Base-by-base conservation (phyloP, 768 basidiomycete species). In the Rhizopogon sp. region DNA sequence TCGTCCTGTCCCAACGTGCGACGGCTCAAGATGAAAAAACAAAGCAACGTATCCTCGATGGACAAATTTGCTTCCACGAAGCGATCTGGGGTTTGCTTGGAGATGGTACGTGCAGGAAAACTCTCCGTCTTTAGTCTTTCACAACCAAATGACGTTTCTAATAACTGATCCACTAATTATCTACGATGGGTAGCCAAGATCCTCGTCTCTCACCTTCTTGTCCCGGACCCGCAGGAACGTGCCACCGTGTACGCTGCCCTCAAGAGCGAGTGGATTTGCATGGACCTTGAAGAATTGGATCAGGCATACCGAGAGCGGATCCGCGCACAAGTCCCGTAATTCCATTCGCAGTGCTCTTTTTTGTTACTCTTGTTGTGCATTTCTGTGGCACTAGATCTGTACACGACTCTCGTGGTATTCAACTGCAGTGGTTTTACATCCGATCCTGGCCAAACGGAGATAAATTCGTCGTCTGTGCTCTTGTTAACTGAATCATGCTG, bases 41-140 rank as follows among this genome's bases (percentile, higher is more conserved):
- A 43, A 90, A 90, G 68, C 74, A 79, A 54, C 78, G 87, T 35
- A 92, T 93, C 46, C 74, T 91, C 35, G 71, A 79, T 28, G 85
- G 84, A 11, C 74, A 75, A 9, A 70, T 87, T 16, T 76, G 82
- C 33, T 90, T 87, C 62, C 72, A 72, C 17, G 68, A 74, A 22
- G 62, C 72, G 29, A 69, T 79, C 14, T 93, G 90, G 90, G 62
- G 66, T 43, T 57, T 70, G 3, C 63, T 89, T 44, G 73, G 73
- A 43, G 79, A 84, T 56, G 90, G 90, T 90, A 64, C 50, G 76
- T 63, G 52, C 29, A 33, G 14, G 33, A 37, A 37, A 9, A 37
- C 14, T 6, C 25, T 28, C n/a, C 5, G 39, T 28, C 41, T 43
- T 31, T n/a, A 46, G 43, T 55, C 14, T 7, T 37, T 35, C 22